Percentiles rank a stretch among this genome's conserved stretches.
Evolutionary conservation across 176 grass and related monocot genomes (phyloP).

Genomic region (Zea luxurians): DNA sequence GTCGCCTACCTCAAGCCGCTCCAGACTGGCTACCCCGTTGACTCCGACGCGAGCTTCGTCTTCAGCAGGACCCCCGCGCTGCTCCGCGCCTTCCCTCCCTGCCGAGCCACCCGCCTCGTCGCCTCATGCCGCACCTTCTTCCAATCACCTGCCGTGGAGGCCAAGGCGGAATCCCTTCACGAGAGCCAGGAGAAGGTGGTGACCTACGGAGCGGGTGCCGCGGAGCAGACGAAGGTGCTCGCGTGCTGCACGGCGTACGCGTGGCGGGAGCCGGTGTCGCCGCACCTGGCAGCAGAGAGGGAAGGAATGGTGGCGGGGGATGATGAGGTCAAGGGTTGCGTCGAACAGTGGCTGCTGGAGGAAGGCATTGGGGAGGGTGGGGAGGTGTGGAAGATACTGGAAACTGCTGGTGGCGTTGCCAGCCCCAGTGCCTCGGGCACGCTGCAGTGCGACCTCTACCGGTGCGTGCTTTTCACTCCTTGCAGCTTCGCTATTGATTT

Average conservation of each 20-base stretch:
- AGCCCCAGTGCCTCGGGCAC: conserved; percentile 76
- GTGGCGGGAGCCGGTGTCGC: conserved; percentile 80
- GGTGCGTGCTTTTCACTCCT: conserved; percentile 33
- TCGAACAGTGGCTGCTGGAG: conserved; percentile 55
- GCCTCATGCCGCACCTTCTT: conserved; percentile 65
- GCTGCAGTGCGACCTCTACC: conserved; percentile 89
- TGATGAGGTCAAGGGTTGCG: conserved; percentile 47
- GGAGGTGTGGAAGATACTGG: conserved; percentile 74
- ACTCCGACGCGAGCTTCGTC: conserved; percentile 82
- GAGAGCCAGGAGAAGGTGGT: conserved; percentile 43
- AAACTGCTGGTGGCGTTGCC: conserved; percentile 82
- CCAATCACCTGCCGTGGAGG: conserved; percentile 47
- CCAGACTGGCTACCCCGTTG: conserved; percentile 78
- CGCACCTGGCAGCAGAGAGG: conserved; percentile 84
- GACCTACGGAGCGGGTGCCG: conserved; percentile 16
- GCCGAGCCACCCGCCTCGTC: conserved; percentile 39
- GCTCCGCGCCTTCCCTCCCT: conserved; percentile 24
- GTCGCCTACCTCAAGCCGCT: conserved; percentile 86
- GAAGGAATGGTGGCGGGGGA: conserved; percentile 72
- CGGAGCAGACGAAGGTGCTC: conserved; percentile 43
- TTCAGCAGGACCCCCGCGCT: conserved; percentile 46
- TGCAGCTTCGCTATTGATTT: neutral
- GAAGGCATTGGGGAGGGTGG: conserved; percentile 27
- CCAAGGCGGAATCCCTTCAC: neutral
- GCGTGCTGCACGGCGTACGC: conserved; percentile 77